Evolutionary conservation across 345 rosid genomes (phyloP), one percentile per base, ranked within the genome.

Genomic region (Gossypioides kirkii): DNA sequence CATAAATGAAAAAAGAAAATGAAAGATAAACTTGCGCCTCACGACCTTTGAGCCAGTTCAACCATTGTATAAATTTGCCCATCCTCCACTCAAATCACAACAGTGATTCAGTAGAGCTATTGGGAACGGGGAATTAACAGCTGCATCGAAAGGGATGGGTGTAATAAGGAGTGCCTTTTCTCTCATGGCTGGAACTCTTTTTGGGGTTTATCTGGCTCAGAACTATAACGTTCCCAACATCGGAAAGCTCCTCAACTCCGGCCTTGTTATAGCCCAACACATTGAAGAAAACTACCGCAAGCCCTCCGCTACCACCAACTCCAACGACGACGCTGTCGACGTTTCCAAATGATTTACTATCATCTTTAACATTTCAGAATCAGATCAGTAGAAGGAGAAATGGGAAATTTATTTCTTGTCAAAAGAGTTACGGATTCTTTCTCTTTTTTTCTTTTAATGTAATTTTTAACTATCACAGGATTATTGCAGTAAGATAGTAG

Each of bases 141-240:
- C 38, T 6, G 5, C 38, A 32, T 5, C 38, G 12, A 22, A 8
- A 22, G 36, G 18, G 23, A 86, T 86, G 92, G 84, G 87, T 16
- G 23, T 80, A 0, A 67, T 82, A 23, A 69, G 75, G 66, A 78
- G 75, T 7, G 66, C 52, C 10, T 81, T 82, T 78, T 66, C 80
- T 23, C 80, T 88, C 28, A 12, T 81, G 54, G 12, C 76, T 1
- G 88, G 87, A 18, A 76, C 88, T 49, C 61, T 64, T 13, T 54
- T 72, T 23, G 92, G 90, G 32, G 69, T 80, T 42, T 78, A 80
- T 80, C 50, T 77, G 7, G 82, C 84, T 32, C 87, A 80, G 79
- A 80, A 75, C 76, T 81, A 84, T 56, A 32, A 71, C 60, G 76
- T 78, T 64, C 77, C 82, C 2, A 72, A 70, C 72, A 25, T 81